Evolutionary conservation across 1,284 basidiomycete genomes (phyloP).

Genomic region (Cutaneotrichosporon cutaneum): DNA sequence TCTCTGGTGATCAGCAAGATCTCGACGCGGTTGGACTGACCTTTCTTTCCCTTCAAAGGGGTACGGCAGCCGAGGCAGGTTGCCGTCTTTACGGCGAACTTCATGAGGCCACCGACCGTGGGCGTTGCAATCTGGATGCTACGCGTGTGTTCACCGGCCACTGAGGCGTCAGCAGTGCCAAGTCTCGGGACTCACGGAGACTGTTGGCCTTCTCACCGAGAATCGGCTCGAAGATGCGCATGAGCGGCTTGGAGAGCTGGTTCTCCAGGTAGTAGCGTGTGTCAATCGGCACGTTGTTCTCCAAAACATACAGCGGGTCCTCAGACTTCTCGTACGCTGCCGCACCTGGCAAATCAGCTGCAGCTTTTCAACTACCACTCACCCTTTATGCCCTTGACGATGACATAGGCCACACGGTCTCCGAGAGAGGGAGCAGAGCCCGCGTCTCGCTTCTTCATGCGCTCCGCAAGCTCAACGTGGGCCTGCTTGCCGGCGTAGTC

Average conservation of each 20-base stretch:
- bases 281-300: slow-evolving; percentile 94
- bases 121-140: slow-evolving; percentile 92
- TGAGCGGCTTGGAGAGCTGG: slow-evolving; percentile 88
- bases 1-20: slow-evolving; percentile 58
- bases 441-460: slow-evolving; percentile 92
- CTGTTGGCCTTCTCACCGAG: slow-evolving; percentile 83
- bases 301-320: slow-evolving; percentile 90
- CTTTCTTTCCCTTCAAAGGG: slow-evolving; percentile 66
- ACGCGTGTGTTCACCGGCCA: slow-evolving; percentile 88
- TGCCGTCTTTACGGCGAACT: slow-evolving; percentile 89
- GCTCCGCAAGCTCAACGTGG: slow-evolving; percentile 86
- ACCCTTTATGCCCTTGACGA: slow-evolving; percentile 93
- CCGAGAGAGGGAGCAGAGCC: slow-evolving; percentile 89
- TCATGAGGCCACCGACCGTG: slow-evolving; percentile 91
- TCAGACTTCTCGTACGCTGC: slow-evolving; percentile 98
- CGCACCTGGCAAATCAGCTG: slow-evolving; percentile 62
- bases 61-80: slow-evolving; percentile 94
- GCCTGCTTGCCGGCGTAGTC: slow-evolving; percentile 71
- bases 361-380: slow-evolving; percentile 12
- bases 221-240: slow-evolving; percentile 98
- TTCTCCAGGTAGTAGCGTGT: slow-evolving; percentile 96
- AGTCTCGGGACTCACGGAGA: slow-evolving; percentile 61
- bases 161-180: slow-evolving; percentile 55
- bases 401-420: slow-evolving; percentile 96
- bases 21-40: slow-evolving; percentile 54